Percentiles rank a stretch among this genome's conserved stretches.
Evolutionary conservation across 352 stramenopile genomes (phyloP).

Genomic region (Aphanomyces cochlioides): DNA sequence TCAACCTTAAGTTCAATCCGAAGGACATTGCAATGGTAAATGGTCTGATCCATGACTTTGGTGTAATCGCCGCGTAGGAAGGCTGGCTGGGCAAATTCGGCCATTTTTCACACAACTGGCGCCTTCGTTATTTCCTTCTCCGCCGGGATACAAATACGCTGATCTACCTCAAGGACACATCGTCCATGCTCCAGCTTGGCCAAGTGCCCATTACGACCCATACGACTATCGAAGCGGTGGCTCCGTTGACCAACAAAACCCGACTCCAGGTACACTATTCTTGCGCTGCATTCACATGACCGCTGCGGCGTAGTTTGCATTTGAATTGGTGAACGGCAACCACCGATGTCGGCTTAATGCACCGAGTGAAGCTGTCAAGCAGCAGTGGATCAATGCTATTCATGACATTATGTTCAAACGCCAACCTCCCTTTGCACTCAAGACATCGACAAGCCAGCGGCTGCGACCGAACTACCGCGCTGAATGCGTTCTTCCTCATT

Average conservation of each 20-base stretch:
- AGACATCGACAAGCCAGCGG: neutral
- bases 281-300: neutral
- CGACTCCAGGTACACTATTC: neutral
- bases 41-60: neutral
- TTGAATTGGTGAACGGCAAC: conserved; percentile 70
- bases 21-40: conserved; percentile 46
- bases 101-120: conserved; percentile 73
- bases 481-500: neutral
- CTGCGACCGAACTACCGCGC: neutral
- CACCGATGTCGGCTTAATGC: conserved; percentile 70
- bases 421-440: conserved; percentile 23
- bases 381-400: conserved; percentile 65
- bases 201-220: conserved; percentile 72
- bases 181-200: conserved; percentile 63
- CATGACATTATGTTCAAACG: conserved; percentile 69
- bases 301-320: conserved; percentile 52
- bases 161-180: conserved; percentile 67
- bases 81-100: conserved; percentile 71
- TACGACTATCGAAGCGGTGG: conserved; percentile 46
- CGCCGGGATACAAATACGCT: conserved; percentile 63
- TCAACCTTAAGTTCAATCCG: conserved; percentile 56
- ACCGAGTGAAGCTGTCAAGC: conserved; percentile 43
- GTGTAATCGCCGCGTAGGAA: conserved; percentile 39
- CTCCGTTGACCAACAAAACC: neutral
- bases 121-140: conserved; percentile 79